Conservation (phyloP, 495 filamentous ascomycete genomes). For the Podospora sp. region DNA sequence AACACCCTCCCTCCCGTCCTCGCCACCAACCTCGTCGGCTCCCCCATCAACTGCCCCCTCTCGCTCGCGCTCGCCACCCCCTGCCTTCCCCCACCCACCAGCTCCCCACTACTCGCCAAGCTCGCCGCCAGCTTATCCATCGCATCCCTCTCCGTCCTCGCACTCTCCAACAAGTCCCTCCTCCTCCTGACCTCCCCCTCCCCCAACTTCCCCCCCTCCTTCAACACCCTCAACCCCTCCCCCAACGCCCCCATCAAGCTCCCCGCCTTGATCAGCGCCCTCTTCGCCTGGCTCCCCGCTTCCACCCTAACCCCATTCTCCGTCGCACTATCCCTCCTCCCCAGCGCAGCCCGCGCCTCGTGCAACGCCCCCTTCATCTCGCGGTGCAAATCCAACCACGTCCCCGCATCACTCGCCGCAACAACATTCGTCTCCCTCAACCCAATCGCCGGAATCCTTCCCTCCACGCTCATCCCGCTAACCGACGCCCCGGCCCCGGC, state of each 20-base stretch:
- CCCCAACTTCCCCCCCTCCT: constrained; percentile 56
- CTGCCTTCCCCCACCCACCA: constrained; percentile 23
- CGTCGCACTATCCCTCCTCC: constrained; percentile 71
- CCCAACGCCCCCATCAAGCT: constrained; percentile 68
- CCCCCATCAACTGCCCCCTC: constrained; percentile 40
- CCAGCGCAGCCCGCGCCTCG: constrained; percentile 75
- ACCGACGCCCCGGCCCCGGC: constrained; percentile 38
- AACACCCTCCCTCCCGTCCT: constrained; percentile 65
- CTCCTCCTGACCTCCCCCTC: constrained; percentile 87
- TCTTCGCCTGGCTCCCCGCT: constrained; percentile 79
- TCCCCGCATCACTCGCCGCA: constrained; percentile 69
- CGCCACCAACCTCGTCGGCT: constrained; percentile 1
- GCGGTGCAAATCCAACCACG: constrained; percentile 85
- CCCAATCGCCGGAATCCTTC: constrained; percentile 41
- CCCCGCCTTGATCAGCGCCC: constrained; percentile 72
- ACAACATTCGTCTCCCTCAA: constrained; percentile 39
- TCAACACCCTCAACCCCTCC: constrained; percentile 64
- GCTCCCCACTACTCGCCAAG: constrained; percentile 54
- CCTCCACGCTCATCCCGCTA: constrained; percentile 51
- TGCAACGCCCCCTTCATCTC: constrained; percentile 83
- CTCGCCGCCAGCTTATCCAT: constrained; percentile 78
- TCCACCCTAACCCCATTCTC: constrained; percentile 58
- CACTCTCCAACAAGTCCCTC: constrained; percentile 74
- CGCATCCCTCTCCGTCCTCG: constrained; percentile 81
- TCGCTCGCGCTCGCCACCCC: constrained; percentile 35